These are phyloP conservation scores for Didymella arachidicola DNA, from an alignment of 2,329 filamentous ascomycete genomes.

Conservation along the genomic window DNA sequence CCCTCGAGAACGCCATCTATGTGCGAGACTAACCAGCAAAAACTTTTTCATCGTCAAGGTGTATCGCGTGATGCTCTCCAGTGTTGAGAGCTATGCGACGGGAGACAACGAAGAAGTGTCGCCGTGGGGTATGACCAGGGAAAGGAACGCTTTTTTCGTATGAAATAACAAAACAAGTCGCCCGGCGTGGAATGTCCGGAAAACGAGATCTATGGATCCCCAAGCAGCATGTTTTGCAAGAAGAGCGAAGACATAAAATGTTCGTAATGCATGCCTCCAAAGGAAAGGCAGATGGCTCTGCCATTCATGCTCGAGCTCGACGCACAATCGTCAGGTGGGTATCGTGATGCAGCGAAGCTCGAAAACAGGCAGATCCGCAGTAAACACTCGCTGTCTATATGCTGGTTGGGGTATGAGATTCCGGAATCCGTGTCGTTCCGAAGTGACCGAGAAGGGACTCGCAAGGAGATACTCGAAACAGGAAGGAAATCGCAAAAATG, in stretches of 20 bases:
- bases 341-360: constrained; percentile 51
- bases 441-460: constrained; percentile 45
- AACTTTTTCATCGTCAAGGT: constrained; percentile 45
- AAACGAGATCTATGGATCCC: constrained; percentile 53
- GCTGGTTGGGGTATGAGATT: constrained; percentile 59
- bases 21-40: constrained; percentile 44
- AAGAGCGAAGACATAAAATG: constrained; percentile 50
- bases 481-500: constrained; percentile 36
- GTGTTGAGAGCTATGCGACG: constrained; percentile 36
- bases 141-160: constrained; percentile 53
- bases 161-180: constrained; percentile 42
- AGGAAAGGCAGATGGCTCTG: constrained; percentile 43
- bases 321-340: constrained; percentile 46
- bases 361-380: constrained; percentile 52
- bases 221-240: constrained; percentile 51
- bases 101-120: constrained; percentile 43
- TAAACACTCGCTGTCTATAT: constrained; percentile 62
- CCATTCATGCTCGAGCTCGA: constrained; percentile 50
- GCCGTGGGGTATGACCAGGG: constrained; percentile 44
- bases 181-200: constrained; percentile 50
- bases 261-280: constrained; percentile 50
- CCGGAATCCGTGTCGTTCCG: constrained; percentile 51
- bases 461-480: constrained; percentile 43
- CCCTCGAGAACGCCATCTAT: constrained; percentile 52
- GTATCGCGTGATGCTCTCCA: constrained; percentile 37